Evolutionary conservation across 257 asterid species (phyloP).

Genomic region (Nicotiana undulata): DNA sequence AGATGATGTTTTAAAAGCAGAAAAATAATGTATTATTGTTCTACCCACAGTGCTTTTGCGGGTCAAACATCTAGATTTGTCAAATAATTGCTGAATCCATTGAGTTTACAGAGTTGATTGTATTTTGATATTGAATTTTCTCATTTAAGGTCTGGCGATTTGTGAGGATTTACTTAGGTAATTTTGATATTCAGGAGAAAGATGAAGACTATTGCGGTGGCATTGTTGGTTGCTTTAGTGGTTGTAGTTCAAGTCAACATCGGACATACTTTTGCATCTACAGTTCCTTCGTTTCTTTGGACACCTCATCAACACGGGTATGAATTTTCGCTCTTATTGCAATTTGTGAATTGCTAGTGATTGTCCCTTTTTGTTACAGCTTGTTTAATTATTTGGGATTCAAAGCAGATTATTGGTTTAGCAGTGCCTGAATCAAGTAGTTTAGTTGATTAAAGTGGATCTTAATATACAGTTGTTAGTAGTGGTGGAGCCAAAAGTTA

Average conservation of each 20-base stretch:
- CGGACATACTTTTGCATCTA: conserved; percentile 19
- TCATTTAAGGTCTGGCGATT: neutral
- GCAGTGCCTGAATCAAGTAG: neutral
- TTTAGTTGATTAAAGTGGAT: neutral
- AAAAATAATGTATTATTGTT: neutral
- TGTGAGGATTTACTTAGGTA: neutral
- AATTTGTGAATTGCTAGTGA: neutral
- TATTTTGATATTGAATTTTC: neutral
- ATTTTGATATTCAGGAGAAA: conserved; percentile 6
- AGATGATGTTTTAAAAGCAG: neutral
- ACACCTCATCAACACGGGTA: conserved; percentile 55
- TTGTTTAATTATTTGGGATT: neutral
- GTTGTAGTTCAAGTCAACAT: conserved; percentile 29
- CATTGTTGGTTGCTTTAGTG: conserved; percentile 30
- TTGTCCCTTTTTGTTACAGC: neutral
- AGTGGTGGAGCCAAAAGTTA: too few species aligned
- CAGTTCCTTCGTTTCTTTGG: conserved; percentile 57
- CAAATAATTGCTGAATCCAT: neutral
- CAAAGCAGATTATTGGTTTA: neutral
- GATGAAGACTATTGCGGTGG: conserved; percentile 31
- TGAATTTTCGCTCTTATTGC: neutral
- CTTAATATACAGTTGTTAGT: neutral
- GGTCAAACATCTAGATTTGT: neutral
- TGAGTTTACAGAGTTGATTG: neutral
- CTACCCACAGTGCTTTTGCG: neutral